These are phyloP conservation scores for Pichia sp. DNA, from an alignment of 1,139 yeast genomes.

Conservation along the genomic window DNA sequence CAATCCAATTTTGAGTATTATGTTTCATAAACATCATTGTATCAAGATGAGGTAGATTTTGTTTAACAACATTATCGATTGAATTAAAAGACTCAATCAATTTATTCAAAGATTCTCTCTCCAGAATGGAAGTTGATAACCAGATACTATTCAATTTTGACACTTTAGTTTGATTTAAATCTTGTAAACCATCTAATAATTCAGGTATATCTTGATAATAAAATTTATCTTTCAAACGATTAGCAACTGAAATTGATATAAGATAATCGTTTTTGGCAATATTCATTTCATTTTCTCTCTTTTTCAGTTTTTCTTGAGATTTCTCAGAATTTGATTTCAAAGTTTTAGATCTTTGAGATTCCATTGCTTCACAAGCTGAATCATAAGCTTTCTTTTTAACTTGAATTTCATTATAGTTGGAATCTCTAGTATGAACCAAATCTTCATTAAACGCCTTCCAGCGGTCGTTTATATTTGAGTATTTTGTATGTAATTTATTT, in stretches of 20 bases:
- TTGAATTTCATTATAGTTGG: slow-evolving; percentile 56
- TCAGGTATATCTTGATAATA: slow-evolving; percentile 93
- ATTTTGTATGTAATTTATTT: slow-evolving; percentile 44
- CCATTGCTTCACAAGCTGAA: slow-evolving; percentile 72
- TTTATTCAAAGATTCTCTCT: slow-evolving; percentile 49
- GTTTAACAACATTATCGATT: slow-evolving; percentile 53
- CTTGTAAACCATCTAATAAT: slow-evolving; percentile 77
- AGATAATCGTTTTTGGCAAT: slow-evolving; percentile 76
- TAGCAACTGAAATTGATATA: slow-evolving; percentile 74
- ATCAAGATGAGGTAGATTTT: slow-evolving; percentile 70
- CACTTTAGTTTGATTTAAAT: slow-evolving; percentile 74
- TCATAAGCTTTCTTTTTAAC: slow-evolving; percentile 74
- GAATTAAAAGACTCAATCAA: slow-evolving; percentile 46
- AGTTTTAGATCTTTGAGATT: slow-evolving; percentile 65
- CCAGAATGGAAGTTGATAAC: slow-evolving; percentile 57
- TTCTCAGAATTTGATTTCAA: slow-evolving; percentile 53
- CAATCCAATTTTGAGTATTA: slow-evolving; percentile 68
- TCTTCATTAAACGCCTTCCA: slow-evolving; percentile 55
- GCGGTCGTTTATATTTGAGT: slow-evolving; percentile 47
- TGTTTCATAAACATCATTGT: slow-evolving; percentile 91
- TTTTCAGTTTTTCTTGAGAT: slow-evolving; percentile 49
- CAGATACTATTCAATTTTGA: slow-evolving; percentile 63
- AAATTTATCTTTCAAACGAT: slow-evolving; percentile 86
- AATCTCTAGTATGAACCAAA: slow-evolving; percentile 50
- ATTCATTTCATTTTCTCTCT: slow-evolving; percentile 76